Base-by-base conservation (phyloP, 2,329 filamentous ascomycete genomes). In the Exophiala lecanii-corni region DNA sequence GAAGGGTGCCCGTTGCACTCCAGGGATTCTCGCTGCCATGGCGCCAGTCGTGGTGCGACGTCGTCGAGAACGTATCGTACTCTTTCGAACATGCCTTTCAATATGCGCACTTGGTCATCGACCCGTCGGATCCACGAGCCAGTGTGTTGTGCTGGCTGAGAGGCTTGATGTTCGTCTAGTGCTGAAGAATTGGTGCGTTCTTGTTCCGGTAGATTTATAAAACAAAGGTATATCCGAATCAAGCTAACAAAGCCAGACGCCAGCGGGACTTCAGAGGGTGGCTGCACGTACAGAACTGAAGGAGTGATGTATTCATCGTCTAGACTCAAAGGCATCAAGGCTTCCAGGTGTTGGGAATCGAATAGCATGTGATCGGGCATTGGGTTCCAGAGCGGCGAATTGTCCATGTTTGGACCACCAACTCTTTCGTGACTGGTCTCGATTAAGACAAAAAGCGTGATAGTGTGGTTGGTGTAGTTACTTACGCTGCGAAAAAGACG, bases 221-320 rank as follows among this genome's bases (percentile, higher is more conserved):
- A 13, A 16, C 30, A 32, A 7, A 32, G 17, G 17, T 13, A 32
- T 5, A 19, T 37, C 9, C 25, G 17, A 13, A 19, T 37, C 15
- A 37, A n/a, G 19, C 20, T 21, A 4, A 3, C 15, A 10, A 37
- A 37, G 9, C 35, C 35, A 13, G 35, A 2, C 12, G 6, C 35
- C 35, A 37, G 17, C 12, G 35, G 16, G 5, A 21, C 28, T 25
- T 18, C 39, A 16, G 17, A 51, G 31, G 4, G 48, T 40, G 17
- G 39, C 42, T 51, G 57, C 54, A 30, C 62, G 62, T 0, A 62
- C 51, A 0, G 54, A 48, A 32, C 19, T 44, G 51, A 3, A 38
- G 61, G 56, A 10, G 51, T 42, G 13, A 64, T 60, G 1, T 54
- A 36, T 31, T 65, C 60, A 16, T 64, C 62, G 10, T 59, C 56